These are phyloP conservation scores for Boletus reticuloceps DNA, from an alignment of 768 basidiomycete species.

Conservation along the genomic window DNA sequence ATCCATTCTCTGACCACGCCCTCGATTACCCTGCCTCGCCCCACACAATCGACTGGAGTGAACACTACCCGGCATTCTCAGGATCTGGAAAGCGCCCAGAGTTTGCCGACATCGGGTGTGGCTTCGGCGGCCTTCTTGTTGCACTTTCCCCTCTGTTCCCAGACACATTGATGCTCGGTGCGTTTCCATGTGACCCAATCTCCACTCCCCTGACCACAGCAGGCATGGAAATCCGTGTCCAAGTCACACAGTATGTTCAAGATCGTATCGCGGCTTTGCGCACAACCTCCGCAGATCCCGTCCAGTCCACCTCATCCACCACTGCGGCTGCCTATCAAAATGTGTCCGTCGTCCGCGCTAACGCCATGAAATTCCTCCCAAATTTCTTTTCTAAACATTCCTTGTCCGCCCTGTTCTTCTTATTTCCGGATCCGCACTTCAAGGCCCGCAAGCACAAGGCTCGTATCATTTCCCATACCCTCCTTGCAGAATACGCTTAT, in stretches of 20 bases:
- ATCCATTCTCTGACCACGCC: slow-evolving; percentile 85
- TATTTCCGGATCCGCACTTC: slow-evolving; percentile 99
- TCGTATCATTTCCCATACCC: slow-evolving; percentile 95
- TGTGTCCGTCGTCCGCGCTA: slow-evolving; percentile 90
- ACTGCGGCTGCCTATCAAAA: slow-evolving; percentile 67
- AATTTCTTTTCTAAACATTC: slow-evolving; percentile 94
- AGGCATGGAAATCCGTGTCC: slow-evolving; percentile 97
- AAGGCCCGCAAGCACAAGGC: slow-evolving; percentile 98
- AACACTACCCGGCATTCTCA: slow-evolving; percentile 75
- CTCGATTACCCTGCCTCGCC: slow-evolving; percentile 86
- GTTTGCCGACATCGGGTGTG: slow-evolving; percentile 97
- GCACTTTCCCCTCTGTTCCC: slow-evolving; percentile 88
- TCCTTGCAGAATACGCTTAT: slow-evolving; percentile 96
- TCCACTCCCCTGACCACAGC: background rate
- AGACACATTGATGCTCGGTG: slow-evolving; percentile 91
- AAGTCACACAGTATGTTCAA: slow-evolving; percentile 94
- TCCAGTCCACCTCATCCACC: slow-evolving; percentile 20
- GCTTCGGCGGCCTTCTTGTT: slow-evolving; percentile 93
- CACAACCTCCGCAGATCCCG: slow-evolving; percentile 42
- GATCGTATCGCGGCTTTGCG: slow-evolving; percentile 94
- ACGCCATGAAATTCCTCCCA: slow-evolving; percentile 98
- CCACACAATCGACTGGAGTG: slow-evolving; percentile 71
- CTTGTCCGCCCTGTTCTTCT: slow-evolving; percentile 90
- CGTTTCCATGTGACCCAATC: slow-evolving; percentile 20
- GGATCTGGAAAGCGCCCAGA: slow-evolving; percentile 67